Percentiles rank a stretch among this genome's conserved stretches.
Evolutionary conservation across 805 yeast genomes (phyloP).

Genomic region (Tanozyma kutaoensis): DNA sequence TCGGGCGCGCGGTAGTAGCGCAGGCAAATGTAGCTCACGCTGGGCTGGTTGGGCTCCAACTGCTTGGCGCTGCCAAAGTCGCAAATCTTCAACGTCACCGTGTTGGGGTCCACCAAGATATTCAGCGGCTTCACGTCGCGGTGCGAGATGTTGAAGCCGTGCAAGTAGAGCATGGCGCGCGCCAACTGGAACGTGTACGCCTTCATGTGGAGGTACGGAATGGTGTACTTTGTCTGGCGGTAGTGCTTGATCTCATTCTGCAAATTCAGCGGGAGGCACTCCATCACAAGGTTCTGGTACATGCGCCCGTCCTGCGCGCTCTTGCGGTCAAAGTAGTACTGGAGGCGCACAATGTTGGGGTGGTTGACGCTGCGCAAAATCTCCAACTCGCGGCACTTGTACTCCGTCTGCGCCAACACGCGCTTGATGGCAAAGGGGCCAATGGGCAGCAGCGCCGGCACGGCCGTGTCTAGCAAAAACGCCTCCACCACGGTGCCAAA

Average conservation of each 20-base stretch:
- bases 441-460: constrained; percentile 27
- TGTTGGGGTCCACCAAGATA: constrained; percentile 59
- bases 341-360: constrained; percentile 63
- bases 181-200: constrained; percentile 71
- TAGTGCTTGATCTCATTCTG: constrained; percentile 65
- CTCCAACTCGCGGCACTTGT: constrained; percentile 71
- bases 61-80: constrained; percentile 81
- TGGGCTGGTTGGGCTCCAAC: constrained; percentile 67
- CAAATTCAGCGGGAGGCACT: constrained; percentile 70
- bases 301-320: constrained; percentile 45
- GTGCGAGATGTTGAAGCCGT: constrained; percentile 70
- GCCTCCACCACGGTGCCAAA: constrained; percentile 81
- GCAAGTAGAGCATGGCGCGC: constrained; percentile 72
- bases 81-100: constrained; percentile 59
- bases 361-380: constrained; percentile 63
- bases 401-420: constrained; percentile 81
- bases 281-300: constrained; percentile 79
- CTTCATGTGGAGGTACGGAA: constrained; percentile 65
- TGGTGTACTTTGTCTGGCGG: constrained; percentile 42
- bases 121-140: constrained; percentile 80
- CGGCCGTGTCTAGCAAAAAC: constrained; percentile 23
- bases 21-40: constrained; percentile 91
- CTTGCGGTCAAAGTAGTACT: constrained; percentile 58
- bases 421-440: constrained; percentile 81
- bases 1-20: constrained; percentile 96